These are phyloP conservation scores for Arabidopsis lyrata DNA, from an alignment of 441 rosid genomes.

Conservation along the genomic window DNA sequence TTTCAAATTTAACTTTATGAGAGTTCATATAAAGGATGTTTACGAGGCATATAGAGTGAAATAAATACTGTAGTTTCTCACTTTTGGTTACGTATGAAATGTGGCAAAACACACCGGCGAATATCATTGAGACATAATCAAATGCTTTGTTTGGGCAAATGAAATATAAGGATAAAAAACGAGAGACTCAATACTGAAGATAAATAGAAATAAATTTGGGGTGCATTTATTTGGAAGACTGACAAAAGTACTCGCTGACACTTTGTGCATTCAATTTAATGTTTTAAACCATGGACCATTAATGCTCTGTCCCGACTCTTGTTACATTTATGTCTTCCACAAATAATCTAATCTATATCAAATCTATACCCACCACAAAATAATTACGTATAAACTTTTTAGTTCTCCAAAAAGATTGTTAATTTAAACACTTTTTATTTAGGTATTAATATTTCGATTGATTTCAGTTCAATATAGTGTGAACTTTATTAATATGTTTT, in stretches of 20 bases:
- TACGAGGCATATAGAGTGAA: no score
- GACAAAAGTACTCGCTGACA: slow-evolving; percentile 48
- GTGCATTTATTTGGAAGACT: slow-evolving; percentile 40
- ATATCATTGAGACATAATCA: slow-evolving; percentile 8
- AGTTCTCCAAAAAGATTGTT: not conserved
- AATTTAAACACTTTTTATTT: not conserved
- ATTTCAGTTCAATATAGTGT: not conserved
- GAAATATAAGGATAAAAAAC: slow-evolving; percentile 1
- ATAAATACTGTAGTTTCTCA: not conserved
- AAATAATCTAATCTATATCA: slow-evolving; percentile 6
- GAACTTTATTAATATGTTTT: not conserved
- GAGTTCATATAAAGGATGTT: no score
- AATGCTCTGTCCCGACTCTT: slow-evolving; percentile 43
- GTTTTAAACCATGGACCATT: slow-evolving; percentile 44
- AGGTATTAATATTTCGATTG: not conserved
- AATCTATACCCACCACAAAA: slow-evolving; percentile 17
- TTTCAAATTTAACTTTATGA: no score
- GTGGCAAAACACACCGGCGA: not conserved
- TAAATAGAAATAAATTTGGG: slow-evolving; percentile 19
- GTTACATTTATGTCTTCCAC: slow-evolving; percentile 28
- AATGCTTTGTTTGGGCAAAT: slow-evolving; percentile 11
- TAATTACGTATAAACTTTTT: not conserved
- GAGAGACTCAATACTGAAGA: slow-evolving; percentile 11
- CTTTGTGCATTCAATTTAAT: slow-evolving; percentile 38
- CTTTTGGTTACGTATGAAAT: no score